phyloP scores from a whole-genome alignment of 192 early-diverging fungal species.

The Chytriomyces sp. region DNA sequence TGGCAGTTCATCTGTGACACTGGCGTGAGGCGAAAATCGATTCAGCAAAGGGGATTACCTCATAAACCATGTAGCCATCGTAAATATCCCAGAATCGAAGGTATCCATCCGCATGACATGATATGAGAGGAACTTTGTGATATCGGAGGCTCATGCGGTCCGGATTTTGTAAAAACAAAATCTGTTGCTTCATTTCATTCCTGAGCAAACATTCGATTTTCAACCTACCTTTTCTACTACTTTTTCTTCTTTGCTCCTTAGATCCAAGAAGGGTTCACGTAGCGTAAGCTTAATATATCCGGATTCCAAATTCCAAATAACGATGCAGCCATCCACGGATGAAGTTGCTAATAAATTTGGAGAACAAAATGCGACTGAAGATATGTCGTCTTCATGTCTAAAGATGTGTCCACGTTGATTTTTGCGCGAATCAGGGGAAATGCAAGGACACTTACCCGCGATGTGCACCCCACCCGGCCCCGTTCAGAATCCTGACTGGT shows the following conservation, averaged over 20 bases:
- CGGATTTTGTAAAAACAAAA: conserved; percentile 38
- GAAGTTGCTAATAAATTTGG: conserved; percentile 50
- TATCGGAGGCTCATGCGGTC: conserved; percentile 26
- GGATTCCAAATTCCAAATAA: conserved; percentile 55
- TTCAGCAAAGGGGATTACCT: conserved; percentile 30
- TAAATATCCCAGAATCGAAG: conserved; percentile 59
- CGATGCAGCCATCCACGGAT: conserved; percentile 51
- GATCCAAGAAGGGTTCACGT: conserved; percentile 50
- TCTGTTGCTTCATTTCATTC: conserved; percentile 18
- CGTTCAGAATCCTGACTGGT: conserved; percentile 57
- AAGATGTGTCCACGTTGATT: conserved; percentile 1
- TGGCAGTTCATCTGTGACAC: conserved; percentile 49
- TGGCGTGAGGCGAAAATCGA: not conserved
- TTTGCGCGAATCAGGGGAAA: not conserved
- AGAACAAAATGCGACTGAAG: conserved; percentile 51
- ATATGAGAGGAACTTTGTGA: conserved; percentile 41
- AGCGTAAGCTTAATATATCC: conserved; percentile 49
- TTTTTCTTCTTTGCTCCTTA: conserved; percentile 56
- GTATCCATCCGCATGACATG: conserved; percentile 59
- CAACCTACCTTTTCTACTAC: conserved; percentile 52
- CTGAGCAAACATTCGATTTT: conserved; percentile 7
- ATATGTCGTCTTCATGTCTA: conserved; percentile 59
- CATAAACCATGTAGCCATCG: conserved; percentile 51
- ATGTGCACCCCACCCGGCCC: conserved; percentile 43
- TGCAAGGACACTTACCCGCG: conserved; percentile 32